Conservation (phyloP, 1,284 basidiomycete species). For the Pulchroboletus neoregius region DNA sequence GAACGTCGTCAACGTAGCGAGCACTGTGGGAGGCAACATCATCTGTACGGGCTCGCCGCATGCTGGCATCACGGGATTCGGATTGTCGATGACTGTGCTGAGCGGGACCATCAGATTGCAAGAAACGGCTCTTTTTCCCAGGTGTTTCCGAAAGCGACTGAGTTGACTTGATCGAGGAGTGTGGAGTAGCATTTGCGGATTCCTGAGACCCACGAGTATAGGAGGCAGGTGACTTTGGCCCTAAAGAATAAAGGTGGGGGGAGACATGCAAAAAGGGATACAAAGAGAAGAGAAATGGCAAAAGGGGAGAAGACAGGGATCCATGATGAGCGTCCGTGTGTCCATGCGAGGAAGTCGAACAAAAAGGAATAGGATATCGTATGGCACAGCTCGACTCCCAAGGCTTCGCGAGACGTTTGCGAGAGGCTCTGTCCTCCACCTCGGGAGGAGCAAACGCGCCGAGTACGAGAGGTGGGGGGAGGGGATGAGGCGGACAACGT, state of each 20-base stretch:
- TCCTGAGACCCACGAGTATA: conserved; percentile 29
- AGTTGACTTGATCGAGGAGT: conserved; percentile 18
- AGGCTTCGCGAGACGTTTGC: conserved; percentile 48
- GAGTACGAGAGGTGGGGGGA: conserved; percentile 41
- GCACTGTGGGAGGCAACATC: conserved; percentile 8
- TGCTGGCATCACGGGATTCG: conserved; percentile 15
- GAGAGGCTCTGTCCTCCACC: conserved; percentile 44
- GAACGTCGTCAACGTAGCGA: conserved; percentile 21
- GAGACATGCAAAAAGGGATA: conserved; percentile 34
- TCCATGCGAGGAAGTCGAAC: conserved; percentile 46
- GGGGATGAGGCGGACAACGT: conserved; percentile 71
- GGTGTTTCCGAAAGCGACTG: conserved; percentile 17
- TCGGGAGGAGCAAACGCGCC: conserved; percentile 44
- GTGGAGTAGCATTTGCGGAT: conserved; percentile 7
- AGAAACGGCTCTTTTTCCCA: conserved; percentile 24
- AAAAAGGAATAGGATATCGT: conserved; percentile 40
- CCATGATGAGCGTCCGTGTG: conserved; percentile 56
- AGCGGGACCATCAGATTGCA: conserved; percentile 16
- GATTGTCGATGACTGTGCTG: conserved; percentile 13
- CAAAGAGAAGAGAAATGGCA: conserved; percentile 31
- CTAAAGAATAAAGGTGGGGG: conserved; percentile 47
- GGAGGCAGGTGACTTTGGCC: conserved; percentile 45
- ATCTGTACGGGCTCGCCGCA: conserved; percentile 22
- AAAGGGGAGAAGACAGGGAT: conserved; percentile 35
- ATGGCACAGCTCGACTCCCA: conserved; percentile 46